Conservation (phyloP, 2,329 filamentous ascomycete genomes). For the Colletotrichum musae region DNA sequence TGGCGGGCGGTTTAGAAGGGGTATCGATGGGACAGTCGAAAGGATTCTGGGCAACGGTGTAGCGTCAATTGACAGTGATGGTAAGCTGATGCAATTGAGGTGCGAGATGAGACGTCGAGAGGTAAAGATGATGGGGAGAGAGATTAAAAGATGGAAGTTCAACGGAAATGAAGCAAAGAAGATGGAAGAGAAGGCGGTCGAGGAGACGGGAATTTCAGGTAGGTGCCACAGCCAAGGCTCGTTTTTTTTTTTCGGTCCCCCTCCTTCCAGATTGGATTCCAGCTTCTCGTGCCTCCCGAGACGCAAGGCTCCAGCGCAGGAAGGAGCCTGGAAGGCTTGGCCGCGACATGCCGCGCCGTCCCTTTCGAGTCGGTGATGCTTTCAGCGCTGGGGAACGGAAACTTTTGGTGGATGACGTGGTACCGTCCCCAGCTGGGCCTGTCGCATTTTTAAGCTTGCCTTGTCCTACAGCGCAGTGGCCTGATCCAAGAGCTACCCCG, state of each 20-base stretch:
- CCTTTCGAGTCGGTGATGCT: background rate
- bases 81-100: background rate
- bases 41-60: background rate
- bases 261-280: background rate
- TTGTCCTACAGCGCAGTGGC: conserved; percentile 13
- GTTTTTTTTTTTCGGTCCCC: background rate
- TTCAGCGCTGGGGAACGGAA: background rate
- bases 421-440: background rate
- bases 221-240: conserved; percentile 8
- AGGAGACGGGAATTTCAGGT: background rate
- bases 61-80: background rate
- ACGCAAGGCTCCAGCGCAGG: background rate
- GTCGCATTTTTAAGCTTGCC: conserved; percentile 28
- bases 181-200: background rate
- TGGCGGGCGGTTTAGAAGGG: conserved; percentile 43
- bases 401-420: conserved; percentile 30
- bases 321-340: background rate
- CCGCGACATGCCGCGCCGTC: background rate
- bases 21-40: background rate
- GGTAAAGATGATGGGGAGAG: background rate
- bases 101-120: background rate
- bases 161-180: background rate
- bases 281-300: background rate
- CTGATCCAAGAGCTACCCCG: conserved; percentile 36
- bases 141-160: too few species aligned